Evolutionary conservation across 2,329 filamentous ascomycete species (phyloP), one percentile per base, ranked within the genome.

Genomic region (Cordyceps sp.): DNA sequence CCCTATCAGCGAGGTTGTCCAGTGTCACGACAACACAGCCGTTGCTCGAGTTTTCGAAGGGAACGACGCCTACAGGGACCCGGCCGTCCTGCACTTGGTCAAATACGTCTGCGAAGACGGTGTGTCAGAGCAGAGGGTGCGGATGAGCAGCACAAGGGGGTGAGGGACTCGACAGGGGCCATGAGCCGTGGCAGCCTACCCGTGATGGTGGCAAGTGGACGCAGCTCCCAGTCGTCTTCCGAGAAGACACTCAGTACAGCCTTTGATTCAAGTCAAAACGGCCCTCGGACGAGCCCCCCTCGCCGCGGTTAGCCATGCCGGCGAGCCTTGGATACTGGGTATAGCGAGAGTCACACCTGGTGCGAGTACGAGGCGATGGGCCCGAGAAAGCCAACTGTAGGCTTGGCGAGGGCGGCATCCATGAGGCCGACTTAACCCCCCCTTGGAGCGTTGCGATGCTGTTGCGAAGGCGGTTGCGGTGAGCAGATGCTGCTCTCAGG

Each of bases 11-110:
- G 37, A 98, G 73, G 41, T 88, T 72, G 55, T 94, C 86, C 17
- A 96, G 69, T 0, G 86, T 93, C 53, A 84, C 81, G 34, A 90
- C 74, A 31, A 98, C 90, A 33, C 79, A 78, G 46, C 90, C 90
- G 54, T 96, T 93, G 49, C 83, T 88, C 26, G 82, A 92, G 61
- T 98, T 98, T 52, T 96, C 88, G 55, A 93, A 86, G 6, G 90
- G 90, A 2, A 94, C 80, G 21, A 96, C 80, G 42, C 86, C 90
- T 35, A 76, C 76, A 32, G 67, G 56, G 1, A 71, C 72, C 28
- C 59, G 50, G 36, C 70, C 66, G 24, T 64, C 62, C 47, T 92
- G 83, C 6, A 93, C 79, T 13, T 74, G 66, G 31, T 75, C 64
- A 53, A 94, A 93, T 44, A 93, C 74, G 48, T 90, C 83, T 78